Evolutionary conservation across 768 basidiomycete species (phyloP), one percentile per base, ranked within the genome.

Genomic region (Jaapia argillacea): DNA sequence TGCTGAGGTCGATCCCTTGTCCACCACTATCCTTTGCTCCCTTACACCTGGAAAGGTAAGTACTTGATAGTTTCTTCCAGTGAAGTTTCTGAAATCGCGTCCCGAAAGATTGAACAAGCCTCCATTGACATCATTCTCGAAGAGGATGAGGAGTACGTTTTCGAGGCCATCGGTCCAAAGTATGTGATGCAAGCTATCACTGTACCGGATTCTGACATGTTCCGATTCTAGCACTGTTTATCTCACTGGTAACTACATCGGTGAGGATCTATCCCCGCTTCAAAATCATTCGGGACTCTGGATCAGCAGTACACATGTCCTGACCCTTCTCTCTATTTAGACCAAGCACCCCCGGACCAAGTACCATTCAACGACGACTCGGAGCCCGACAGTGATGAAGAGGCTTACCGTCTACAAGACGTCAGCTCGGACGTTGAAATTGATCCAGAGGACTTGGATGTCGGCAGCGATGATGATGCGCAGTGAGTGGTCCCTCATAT

Each of bases 341-440:
- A 81, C 51, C 80, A 84, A 56, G 46, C 52, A 4, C 60, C 64
- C 22, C 54, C 62, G 6, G 71, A 80, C 48, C 65, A 71, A 28
- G 66, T 71, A 21, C 74, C 77, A 3, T 69, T 59, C 49, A 66
- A 58, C 24, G 65, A 57, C 21, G 75, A 78, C 42, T 55, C 61
- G n/a, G 79, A 78, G 20, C 47, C 47, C 33, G 66, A 66, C 5
- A 70, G 51, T 23, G 57, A 61, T 20, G 74, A 83, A 35, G 79
- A 76, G 40, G 78, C 65, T 1, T 83, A 72, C 48, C 71, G 79
- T 51, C 70, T 86, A n/a, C 73, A 70, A 28, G 82, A 85, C 45
- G 80, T 89, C 42, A 82, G 81, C 63, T 88, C 82, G 4, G 89
- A 91, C 54, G 85, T 88, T 31, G 86, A 90, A 56, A 69, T 90